These are phyloP conservation scores for Hepatocystis sp. DNA, from an alignment of 169 alveolate species.

Conservation along the genomic window DNA sequence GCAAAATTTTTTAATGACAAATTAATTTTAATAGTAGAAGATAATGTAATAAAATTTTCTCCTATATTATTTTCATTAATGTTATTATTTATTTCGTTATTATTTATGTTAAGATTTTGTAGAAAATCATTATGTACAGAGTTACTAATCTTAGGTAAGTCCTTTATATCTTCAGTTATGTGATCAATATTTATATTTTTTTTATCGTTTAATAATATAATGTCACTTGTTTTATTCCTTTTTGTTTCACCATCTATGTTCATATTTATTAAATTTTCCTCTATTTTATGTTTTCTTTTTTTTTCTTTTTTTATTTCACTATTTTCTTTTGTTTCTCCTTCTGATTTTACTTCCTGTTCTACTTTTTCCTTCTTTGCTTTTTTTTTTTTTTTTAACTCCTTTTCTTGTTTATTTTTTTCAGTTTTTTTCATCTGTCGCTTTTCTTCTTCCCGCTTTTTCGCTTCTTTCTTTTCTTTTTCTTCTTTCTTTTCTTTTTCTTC, in stretches of 20 bases:
- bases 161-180: background rate
- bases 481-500: background rate
- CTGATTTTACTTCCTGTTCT: background rate
- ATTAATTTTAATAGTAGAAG: conserved; percentile 44
- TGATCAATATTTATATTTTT: background rate
- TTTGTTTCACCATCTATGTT: background rate
- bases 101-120: too few relatives aligned
- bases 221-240: background rate
- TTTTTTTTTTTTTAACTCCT: background rate
- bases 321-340: too few relatives aligned
- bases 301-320: too few relatives aligned
- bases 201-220: too few relatives aligned
- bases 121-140: too few relatives aligned
- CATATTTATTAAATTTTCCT: background rate
- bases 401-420: background rate
- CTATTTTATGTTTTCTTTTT: background rate
- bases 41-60: conserved; percentile 11
- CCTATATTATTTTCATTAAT: background rate
- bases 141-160: too few relatives aligned
- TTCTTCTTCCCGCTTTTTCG: background rate
- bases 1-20: conserved; percentile 44
- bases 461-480: background rate
- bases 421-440: background rate
- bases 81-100: too few relatives aligned
- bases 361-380: background rate